Evolutionary conservation across 176 grass and related monocot species (phyloP), one percentile per base, ranked within the genome.

Genomic region (Lolium perenne): DNA sequence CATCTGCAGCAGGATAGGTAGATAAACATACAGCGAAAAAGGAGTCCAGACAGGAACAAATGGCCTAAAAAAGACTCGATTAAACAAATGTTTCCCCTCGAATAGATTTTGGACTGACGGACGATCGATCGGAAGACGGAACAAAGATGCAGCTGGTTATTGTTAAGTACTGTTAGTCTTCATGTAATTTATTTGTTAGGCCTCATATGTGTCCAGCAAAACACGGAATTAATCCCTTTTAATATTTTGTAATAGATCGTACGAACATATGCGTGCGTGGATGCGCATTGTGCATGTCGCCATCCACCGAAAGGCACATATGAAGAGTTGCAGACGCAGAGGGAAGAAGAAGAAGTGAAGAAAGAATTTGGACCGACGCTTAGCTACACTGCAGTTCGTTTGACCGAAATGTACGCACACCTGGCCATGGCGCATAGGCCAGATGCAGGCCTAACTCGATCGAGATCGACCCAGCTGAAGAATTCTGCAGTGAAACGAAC

Each of bases 21-120:
- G 69, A 91, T 80, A 91, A 68, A 74, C 76, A 64, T 70, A 75
- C 81, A 76, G 81, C 85, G 49, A 80, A 91, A 87, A 91, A 91
- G 80, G 47, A 10, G 21, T 3, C 20, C 89, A 84, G 81, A 70
- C 85, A 87, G 40, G 11, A 63, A 51, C 79, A 84, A 69, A 80
- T 87, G 89, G 76, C 41, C 50, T 43, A 41, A 49, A 87, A 87
- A 91, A 49, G 74, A 8, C 58, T 14, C 14, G 56, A 91, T 41
- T 87, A 87, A 89, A 85, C 38, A 85, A 89, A 57, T 13, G 40
- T 45, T 81, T 76, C 10, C 8, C 13, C 12, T 49, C 4, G 16
- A 1, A 10, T 4, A 4, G 29, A 41, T 26, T 71, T 85, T 70
- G 23, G 38, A 74, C 88, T 80, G 76, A 80, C 38, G 65, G 15